These are phyloP conservation scores for Saksenaea vasiformis DNA, from an alignment of 371 early-diverging fungal species.

Conservation along the genomic window DNA sequence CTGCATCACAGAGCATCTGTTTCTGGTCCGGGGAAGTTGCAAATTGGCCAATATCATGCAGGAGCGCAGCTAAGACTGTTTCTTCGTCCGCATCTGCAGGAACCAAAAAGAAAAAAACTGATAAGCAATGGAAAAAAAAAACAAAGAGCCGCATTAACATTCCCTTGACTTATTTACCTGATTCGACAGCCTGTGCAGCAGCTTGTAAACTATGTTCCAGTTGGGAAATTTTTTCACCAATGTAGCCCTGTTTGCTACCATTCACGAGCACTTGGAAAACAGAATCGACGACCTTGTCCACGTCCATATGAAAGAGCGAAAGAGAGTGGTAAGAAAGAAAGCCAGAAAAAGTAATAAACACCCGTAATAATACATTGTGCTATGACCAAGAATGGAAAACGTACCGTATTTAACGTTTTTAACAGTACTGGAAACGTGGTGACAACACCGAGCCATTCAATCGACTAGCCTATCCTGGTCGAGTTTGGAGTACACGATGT, in stretches of 20 bases:
- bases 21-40: constrained; percentile 44
- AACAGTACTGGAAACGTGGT: neutral
- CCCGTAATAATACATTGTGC: neutral
- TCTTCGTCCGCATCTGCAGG: constrained; percentile 48
- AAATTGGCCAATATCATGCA: constrained; percentile 63
- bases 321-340: neutral
- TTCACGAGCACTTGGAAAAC: constrained; percentile 49
- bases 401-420: neutral
- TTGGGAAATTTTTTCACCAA: constrained; percentile 57
- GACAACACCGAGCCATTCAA: neutral
- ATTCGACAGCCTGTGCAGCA: constrained; percentile 43
- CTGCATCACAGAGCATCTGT: constrained; percentile 48
- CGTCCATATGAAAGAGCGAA: constrained; percentile 3
- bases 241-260: constrained; percentile 53
- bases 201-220: constrained; percentile 58
- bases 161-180: constrained; percentile 16
- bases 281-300: constrained; percentile 21
- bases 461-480: neutral
- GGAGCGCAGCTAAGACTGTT: constrained; percentile 51
- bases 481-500: neutral
- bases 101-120: neutral
- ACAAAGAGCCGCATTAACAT: neutral
- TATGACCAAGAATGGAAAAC: neutral
- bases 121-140: neutral
- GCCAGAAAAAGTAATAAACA: neutral